Evolutionary conservation across 441 rosid species (phyloP).

Genomic region (Macaranga tanarius): DNA sequence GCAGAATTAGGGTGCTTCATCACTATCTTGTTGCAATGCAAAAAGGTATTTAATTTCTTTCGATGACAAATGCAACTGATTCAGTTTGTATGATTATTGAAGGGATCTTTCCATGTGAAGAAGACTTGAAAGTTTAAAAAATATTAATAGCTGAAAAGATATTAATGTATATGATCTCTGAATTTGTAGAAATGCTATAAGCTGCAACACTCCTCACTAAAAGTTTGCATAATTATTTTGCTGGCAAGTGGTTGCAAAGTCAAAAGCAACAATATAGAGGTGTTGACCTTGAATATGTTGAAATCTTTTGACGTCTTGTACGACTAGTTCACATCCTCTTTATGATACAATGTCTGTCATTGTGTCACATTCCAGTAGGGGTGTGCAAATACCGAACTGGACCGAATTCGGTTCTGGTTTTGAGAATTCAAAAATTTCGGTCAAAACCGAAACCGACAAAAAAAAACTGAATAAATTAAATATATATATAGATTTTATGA

Average conservation of each 20-base stretch:
- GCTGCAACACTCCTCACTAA: neutral
- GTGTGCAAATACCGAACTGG: too few species aligned
- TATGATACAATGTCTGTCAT: neutral
- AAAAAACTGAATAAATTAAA: too few species aligned
- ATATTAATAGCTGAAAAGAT: neutral
- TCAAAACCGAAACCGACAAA: too few species aligned
- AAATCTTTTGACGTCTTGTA: neutral
- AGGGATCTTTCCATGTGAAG: neutral
- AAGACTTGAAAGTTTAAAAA: neutral
- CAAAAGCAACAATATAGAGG: neutral
- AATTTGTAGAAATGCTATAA: neutral
- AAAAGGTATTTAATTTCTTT: constrained; percentile 52
- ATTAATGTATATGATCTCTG: neutral
- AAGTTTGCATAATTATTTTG: neutral
- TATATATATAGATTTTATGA: too few species aligned
- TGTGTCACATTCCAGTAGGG: neutral
- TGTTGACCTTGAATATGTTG: neutral
- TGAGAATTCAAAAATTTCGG: too few species aligned
- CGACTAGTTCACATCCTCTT: neutral
- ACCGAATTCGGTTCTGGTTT: too few species aligned
- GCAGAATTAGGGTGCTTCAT: constrained; percentile 86
- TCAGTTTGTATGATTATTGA: neutral
- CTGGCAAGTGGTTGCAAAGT: neutral
- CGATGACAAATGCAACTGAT: constrained; percentile 1
- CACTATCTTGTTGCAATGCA: constrained; percentile 88